Conservation (phyloP, 768 basidiomycete species). For the Austroboletus eburneus region DNA sequence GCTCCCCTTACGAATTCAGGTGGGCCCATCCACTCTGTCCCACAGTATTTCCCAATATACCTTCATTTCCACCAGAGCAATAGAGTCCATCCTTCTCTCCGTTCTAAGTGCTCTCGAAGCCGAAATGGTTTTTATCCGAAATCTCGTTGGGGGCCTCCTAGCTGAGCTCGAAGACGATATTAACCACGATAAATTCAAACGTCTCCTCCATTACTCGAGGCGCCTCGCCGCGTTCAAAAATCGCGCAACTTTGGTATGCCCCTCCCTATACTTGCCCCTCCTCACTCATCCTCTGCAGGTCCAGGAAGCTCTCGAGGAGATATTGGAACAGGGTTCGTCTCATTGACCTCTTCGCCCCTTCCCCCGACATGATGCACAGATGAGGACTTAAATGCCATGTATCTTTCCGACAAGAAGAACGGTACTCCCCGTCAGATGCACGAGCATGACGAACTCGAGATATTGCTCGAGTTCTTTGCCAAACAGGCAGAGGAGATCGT, state of each 20-base stretch:
- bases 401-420: constrained; percentile 81
- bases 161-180: constrained; percentile 95
- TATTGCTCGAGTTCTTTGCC: constrained; percentile 89
- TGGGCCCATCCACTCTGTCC: constrained; percentile 29
- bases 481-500: constrained; percentile 98
- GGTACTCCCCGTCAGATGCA: constrained; percentile 52
- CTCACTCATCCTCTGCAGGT: constrained; percentile 46
- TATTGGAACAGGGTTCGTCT: constrained; percentile 75
- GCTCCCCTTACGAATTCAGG: constrained; percentile 88
- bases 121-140: constrained; percentile 92
- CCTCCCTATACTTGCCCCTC: neutral
- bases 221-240: constrained; percentile 87
- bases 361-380: constrained; percentile 43
- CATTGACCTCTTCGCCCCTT: neutral
- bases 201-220: constrained; percentile 88
- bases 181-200: constrained; percentile 90
- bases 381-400: constrained; percentile 94
- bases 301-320: constrained; percentile 86
- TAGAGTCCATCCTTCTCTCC: constrained; percentile 90
- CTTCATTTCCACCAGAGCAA: constrained; percentile 53
- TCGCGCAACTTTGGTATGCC: constrained; percentile 72
- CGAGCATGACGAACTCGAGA: constrained; percentile 92
- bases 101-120: constrained; percentile 91
- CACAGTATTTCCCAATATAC: constrained; percentile 6
- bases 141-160: constrained; percentile 83